Evolutionary conservation across 176 grass and related monocot species (phyloP).

Genomic region (Zoysia japonica): DNA sequence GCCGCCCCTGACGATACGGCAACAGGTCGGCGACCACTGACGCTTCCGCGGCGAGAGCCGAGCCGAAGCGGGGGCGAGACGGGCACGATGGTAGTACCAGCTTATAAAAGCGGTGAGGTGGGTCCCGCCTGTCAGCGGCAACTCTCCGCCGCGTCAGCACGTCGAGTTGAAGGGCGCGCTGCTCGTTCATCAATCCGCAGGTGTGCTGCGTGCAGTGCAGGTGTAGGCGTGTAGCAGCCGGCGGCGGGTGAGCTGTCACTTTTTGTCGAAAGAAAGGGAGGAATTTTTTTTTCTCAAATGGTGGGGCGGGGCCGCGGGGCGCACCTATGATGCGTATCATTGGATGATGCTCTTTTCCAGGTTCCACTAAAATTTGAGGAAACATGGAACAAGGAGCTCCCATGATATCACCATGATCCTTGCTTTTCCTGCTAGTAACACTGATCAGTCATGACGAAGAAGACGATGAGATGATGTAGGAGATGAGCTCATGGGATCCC

Average conservation of each 20-base stretch:
- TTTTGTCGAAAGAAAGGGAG: neutral
- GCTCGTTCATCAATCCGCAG: slow-evolving; percentile 25
- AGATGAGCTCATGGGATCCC: neutral
- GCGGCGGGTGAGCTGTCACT: neutral
- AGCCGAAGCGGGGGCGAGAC: no score
- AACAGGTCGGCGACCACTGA: neutral
- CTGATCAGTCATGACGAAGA: slow-evolving; percentile 18
- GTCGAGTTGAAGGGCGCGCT: slow-evolving; percentile 32
- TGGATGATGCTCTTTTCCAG: neutral
- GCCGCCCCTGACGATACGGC: no score
- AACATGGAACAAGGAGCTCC: neutral
- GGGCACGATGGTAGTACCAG: neutral
- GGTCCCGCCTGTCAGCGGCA: slow-evolving; percentile 6
- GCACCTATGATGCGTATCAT: neutral
- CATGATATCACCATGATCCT: no score
- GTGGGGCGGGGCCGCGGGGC: neutral
- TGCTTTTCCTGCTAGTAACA: neutral
- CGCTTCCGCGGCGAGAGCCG: neutral
- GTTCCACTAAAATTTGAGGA: neutral
- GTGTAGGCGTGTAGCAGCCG: neutral
- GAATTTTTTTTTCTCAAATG: neutral
- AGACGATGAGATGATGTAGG: neutral
- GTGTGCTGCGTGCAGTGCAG: neutral
- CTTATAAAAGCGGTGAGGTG: slow-evolving; percentile 41
- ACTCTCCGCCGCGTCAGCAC: neutral